These are phyloP conservation scores for Abrus precatorius DNA, from an alignment of 306 rosid genomes.

Conservation along the genomic window DNA sequence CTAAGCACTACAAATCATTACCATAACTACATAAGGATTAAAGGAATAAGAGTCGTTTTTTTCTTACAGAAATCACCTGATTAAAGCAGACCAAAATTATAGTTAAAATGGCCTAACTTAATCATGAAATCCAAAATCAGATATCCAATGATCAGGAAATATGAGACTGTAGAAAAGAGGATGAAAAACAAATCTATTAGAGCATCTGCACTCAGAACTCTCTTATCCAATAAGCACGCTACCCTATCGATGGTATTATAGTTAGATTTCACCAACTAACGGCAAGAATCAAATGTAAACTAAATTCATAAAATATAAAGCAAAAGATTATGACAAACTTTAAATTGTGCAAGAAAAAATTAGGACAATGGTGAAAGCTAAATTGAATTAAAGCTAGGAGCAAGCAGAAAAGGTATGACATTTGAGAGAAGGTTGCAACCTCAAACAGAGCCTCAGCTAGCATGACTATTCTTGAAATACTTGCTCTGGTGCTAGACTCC, in stretches of 20 bases:
- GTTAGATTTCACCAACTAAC: slow-evolving; percentile 18
- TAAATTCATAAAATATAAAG: slow-evolving; percentile 14
- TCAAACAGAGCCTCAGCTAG: slow-evolving; percentile 97
- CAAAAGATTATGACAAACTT: neutral
- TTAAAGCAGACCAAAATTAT: slow-evolving; percentile 12
- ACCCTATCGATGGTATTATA: slow-evolving; percentile 36
- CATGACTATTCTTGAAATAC: slow-evolving; percentile 97
- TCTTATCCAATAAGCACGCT: slow-evolving; percentile 35
- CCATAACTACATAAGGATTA: neutral
- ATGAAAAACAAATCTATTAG: slow-evolving; percentile 18
- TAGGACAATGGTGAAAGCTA: slow-evolving; percentile 8
- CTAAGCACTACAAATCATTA: neutral
- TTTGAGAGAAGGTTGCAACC: slow-evolving; percentile 59
- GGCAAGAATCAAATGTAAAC: slow-evolving; percentile 6
- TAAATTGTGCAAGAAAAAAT: slow-evolving; percentile 27
- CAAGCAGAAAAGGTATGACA: neutral
- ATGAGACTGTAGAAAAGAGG: slow-evolving; percentile 24
- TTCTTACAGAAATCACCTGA: neutral
- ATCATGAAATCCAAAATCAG: slow-evolving; percentile 24
- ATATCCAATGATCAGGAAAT: slow-evolving; percentile 33
- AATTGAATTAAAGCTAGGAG: slow-evolving; percentile 25
- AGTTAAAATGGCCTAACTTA: neutral
- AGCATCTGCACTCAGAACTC: slow-evolving; percentile 26
- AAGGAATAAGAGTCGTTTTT: neutral
- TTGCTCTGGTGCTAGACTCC: slow-evolving; percentile 86